A percentile compares a stretch with the other conserved stretches of the same genome.
These are phyloP conservation scores for Fusarium illudens DNA, from an alignment of 2,329 filamentous ascomycete genomes.

Conservation along the genomic window DNA sequence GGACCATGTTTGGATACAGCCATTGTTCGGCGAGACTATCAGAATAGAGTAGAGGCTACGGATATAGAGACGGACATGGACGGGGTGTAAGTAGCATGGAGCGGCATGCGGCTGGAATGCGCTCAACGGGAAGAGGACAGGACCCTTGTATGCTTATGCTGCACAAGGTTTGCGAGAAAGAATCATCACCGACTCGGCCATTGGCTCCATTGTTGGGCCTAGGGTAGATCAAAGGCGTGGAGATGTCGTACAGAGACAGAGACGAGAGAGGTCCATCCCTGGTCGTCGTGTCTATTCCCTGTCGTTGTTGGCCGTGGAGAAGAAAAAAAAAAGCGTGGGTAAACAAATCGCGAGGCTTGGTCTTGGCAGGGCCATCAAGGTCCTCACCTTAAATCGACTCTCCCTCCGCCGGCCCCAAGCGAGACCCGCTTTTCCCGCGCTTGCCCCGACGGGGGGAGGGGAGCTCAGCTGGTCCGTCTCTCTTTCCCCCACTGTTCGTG, in stretches of 20 bases:
- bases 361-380: constrained; percentile 38
- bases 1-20: neutral
- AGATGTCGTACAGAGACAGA: neutral
- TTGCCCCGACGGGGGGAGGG: neutral
- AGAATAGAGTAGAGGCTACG: neutral
- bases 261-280: too few relatives aligned
- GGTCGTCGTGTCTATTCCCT: neutral
- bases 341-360: constrained; percentile 14
- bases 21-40: neutral
- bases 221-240: neutral
- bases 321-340: neutral
- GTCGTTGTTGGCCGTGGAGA: neutral
- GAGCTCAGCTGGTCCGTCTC: neutral
- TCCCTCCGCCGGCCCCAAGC: too few relatives aligned
- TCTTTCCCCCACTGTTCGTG: neutral
- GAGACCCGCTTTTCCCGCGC: constrained; percentile 12
- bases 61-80: neutral
- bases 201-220: neutral
- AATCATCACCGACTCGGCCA: neutral
- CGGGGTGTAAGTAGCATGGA: neutral
- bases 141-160: neutral
- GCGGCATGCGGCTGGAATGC: neutral
- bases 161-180: neutral
- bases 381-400: constrained; percentile 37
- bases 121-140: neutral